Percentiles rank a stretch among this genome's conserved stretches.
phyloP scores from a whole-genome alignment of 306 rosid genomes.

The Trichosanthes cucumerina region DNA sequence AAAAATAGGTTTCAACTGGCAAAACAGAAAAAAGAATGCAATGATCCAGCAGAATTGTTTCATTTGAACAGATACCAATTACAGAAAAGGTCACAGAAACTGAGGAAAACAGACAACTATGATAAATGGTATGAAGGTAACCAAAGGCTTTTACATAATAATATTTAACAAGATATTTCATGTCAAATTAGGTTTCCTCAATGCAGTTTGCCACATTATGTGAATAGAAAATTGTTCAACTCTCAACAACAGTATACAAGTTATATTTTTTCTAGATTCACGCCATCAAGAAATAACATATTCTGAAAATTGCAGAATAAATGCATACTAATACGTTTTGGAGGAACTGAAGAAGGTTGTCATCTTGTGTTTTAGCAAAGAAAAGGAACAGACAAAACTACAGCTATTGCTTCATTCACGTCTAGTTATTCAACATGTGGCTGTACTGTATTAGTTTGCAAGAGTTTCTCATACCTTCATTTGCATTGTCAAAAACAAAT shows the following conservation, averaged over 20 bases:
- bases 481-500: constrained; percentile 81
- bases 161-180: neutral
- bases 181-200: neutral
- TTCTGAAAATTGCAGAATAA: neutral
- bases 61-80: neutral
- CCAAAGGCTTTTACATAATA: neutral
- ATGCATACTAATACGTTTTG: neutral
- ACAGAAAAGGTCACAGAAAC: neutral
- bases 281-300: neutral
- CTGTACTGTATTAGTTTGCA: neutral
- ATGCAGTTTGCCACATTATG: neutral
- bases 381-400: neutral
- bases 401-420: neutral
- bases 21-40: neutral
- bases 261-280: neutral
- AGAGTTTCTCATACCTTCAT: constrained; percentile 28
- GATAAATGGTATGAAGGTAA: neutral
- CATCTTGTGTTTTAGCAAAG: neutral
- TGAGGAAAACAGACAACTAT: neutral
- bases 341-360: neutral
- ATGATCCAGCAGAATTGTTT: neutral
- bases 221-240: neutral
- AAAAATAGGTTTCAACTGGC: neutral
- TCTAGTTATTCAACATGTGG: neutral
- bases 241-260: neutral